Percentiles rank a stretch among this genome's conserved stretches.
These are phyloP conservation scores for Phytopythium cucurbitacearum DNA, from an alignment of 352 stramenopile species.

Conservation along the genomic window DNA sequence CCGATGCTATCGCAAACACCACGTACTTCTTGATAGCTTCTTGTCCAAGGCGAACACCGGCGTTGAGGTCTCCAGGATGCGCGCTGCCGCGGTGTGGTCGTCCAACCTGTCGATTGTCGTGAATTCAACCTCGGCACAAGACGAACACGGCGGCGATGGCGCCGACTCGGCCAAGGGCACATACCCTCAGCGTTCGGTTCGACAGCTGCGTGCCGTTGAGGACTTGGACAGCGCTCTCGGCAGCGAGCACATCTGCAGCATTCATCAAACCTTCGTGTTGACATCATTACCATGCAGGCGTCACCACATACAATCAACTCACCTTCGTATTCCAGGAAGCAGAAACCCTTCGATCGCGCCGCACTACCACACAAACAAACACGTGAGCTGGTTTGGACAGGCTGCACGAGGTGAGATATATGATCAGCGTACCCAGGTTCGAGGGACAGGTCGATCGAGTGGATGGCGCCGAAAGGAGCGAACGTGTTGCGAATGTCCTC, in stretches of 20 bases:
- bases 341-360: conserved; percentile 73
- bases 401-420: background rate
- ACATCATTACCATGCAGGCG: no score
- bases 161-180: conserved; percentile 1
- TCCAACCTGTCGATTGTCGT: conserved; percentile 35
- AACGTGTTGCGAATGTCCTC: conserved; percentile 68
- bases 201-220: conserved; percentile 59
- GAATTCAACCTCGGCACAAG: no score
- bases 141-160: no score
- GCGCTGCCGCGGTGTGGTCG: conserved; percentile 67
- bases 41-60: conserved; percentile 53
- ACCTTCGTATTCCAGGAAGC: conserved; percentile 78
- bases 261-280: background rate
- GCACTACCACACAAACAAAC: conserved; percentile 21
- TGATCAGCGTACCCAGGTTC: conserved; percentile 48
- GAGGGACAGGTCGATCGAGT: conserved; percentile 73
- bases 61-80: conserved; percentile 45
- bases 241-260: conserved; percentile 57
- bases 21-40: conserved; percentile 77
- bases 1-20: background rate
- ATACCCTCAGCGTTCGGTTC: conserved; percentile 59
- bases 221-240: conserved; percentile 73
- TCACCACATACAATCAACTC: background rate
- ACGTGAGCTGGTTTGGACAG: background rate
- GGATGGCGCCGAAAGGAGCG: conserved; percentile 58